Percentiles rank a stretch among this genome's conserved stretches.
These are phyloP conservation scores for Curvularia lunata DNA, from an alignment of 2,329 filamentous ascomycete genomes.

Conservation along the genomic window DNA sequence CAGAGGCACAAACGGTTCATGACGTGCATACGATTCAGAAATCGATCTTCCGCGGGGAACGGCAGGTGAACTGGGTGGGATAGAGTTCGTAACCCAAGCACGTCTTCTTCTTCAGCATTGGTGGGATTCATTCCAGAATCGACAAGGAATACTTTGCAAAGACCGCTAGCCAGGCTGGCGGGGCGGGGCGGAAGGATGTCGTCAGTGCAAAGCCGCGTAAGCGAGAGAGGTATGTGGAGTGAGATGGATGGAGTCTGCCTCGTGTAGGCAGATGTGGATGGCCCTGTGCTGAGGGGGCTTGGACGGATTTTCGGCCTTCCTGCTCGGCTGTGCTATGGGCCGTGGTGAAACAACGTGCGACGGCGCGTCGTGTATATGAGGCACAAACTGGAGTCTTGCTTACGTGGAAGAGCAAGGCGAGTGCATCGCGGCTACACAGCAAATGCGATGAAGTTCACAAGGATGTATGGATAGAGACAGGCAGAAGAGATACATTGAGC, in stretches of 20 bases:
- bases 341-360: slow-evolving; percentile 14
- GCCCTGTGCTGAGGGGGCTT: slow-evolving; percentile 6
- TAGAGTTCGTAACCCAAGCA: background rate
- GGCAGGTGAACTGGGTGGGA: background rate
- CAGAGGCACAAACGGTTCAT: background rate
- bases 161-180: background rate
- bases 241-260: slow-evolving; percentile 1
- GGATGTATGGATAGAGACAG: slow-evolving; percentile 1
- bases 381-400: slow-evolving; percentile 1
- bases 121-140: background rate
- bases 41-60: background rate
- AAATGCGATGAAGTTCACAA: background rate
- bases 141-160: background rate
- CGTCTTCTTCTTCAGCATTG: background rate
- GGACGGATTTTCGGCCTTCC: slow-evolving; percentile 2
- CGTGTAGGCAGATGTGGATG: background rate
- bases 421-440: background rate
- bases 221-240: background rate
- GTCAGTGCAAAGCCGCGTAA: slow-evolving; percentile 1
- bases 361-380: slow-evolving; percentile 4
- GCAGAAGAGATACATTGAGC: background rate
- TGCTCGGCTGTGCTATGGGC: slow-evolving; percentile 15
- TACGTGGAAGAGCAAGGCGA: background rate
- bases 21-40: background rate
- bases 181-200: background rate